phyloP scores from a whole-genome alignment of 257 asterid species.

The Forsythia suspensa region DNA sequence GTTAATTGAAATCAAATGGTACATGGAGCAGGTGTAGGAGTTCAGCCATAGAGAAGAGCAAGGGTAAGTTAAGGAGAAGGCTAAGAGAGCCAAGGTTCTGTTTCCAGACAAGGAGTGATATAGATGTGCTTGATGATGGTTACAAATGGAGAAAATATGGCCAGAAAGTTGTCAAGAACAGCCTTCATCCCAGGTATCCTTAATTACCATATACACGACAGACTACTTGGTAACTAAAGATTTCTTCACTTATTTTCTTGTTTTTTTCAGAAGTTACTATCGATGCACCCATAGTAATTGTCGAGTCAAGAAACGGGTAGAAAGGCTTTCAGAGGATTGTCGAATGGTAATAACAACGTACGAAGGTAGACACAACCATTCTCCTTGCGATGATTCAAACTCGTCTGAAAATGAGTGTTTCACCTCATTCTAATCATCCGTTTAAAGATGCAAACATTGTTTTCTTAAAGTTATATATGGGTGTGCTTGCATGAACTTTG shows the following conservation, averaged over 20 bases:
- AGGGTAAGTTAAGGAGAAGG: constrained; percentile 78
- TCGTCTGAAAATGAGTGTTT: constrained; percentile 81
- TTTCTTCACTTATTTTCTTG: not conserved
- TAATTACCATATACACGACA: not conserved
- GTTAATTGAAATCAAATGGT: no score
- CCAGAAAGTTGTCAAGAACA: constrained; percentile 91
- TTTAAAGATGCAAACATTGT: not conserved
- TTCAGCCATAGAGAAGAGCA: constrained; percentile 60
- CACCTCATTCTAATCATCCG: constrained; percentile 46
- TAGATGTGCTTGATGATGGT: constrained; percentile 97
- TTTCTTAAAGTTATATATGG: not conserved
- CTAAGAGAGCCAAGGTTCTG: constrained; percentile 95
- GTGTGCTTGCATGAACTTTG: not conserved
- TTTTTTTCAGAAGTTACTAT: constrained; percentile 73
- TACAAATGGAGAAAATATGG: constrained; percentile 99
- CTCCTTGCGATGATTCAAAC: constrained; percentile 87
- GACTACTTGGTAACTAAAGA: not conserved
- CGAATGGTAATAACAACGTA: constrained; percentile 97
- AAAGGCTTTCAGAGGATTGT: constrained; percentile 84
- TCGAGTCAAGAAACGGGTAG: constrained; percentile 95
- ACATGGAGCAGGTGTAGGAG: constrained; percentile 64
- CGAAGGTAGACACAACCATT: constrained; percentile 95
- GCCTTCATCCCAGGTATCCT: constrained; percentile 84
- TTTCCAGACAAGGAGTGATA: constrained; percentile 93
- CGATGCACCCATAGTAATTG: constrained; percentile 87